A percentile compares a stretch with the other conserved stretches of the same genome.
These are phyloP conservation scores for Colletotrichum karsti DNA, from an alignment of 2,329 filamentous ascomycete genomes.

Conservation along the genomic window DNA sequence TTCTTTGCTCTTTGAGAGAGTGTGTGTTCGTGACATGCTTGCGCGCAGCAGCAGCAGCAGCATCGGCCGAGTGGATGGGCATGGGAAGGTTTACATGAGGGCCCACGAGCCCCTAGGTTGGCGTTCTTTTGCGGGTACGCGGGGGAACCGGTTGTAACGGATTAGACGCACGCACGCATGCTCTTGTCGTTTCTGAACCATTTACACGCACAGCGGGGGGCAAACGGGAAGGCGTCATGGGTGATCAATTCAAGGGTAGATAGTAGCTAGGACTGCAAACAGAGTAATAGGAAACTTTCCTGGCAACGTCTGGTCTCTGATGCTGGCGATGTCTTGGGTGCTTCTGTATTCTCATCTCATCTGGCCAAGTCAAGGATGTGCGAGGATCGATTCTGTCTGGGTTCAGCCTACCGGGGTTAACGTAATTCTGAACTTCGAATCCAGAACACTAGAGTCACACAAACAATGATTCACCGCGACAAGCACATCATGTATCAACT, in stretches of 20 bases:
- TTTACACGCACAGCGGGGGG: not conserved
- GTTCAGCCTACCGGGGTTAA: no score
- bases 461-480: no score
- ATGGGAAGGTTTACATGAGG: not conserved
- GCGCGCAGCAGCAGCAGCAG: no score
- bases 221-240: not conserved
- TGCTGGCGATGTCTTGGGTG: no score
- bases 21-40: not conserved
- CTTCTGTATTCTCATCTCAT: no score
- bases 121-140: conserved; percentile 14
- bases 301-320: not conserved
- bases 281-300: not conserved
- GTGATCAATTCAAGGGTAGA: not conserved
- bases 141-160: not conserved
- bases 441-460: no score
- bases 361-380: no score
- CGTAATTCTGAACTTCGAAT: no score
- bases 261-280: not conserved
- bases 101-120: not conserved
- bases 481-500: not conserved
- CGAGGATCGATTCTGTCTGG: no score
- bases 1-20: conserved; percentile 2
- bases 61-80: not conserved
- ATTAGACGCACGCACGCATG: not conserved
- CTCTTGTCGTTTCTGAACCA: not conserved